Conservation (phyloP, 2,329 filamentous ascomycete species). For the Clonostachys rhizophaga region DNA sequence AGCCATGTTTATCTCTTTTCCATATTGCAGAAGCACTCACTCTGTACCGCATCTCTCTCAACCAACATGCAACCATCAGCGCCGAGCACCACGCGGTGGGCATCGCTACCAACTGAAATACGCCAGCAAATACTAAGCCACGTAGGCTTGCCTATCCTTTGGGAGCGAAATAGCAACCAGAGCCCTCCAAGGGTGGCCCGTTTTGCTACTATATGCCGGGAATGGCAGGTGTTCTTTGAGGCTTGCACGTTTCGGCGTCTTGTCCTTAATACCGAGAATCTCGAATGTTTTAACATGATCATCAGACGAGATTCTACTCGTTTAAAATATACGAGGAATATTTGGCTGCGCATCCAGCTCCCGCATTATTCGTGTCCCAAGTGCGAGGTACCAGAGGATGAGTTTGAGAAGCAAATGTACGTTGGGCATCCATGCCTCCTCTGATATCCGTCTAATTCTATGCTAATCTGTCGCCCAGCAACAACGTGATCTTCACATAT, state of each 20-base stretch:
- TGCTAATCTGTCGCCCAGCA: slow-evolving; percentile 5
- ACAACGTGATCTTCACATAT: slow-evolving; percentile 7
- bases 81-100: slow-evolving; percentile 2
- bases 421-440: slow-evolving; percentile 4
- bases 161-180: slow-evolving; percentile 1
- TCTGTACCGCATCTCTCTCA: too few species aligned
- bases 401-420: slow-evolving; percentile 5
- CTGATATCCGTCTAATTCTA: neutral
- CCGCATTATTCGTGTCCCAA: slow-evolving; percentile 5
- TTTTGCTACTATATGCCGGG: slow-evolving; percentile 5
- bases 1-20: too few species aligned
- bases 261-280: slow-evolving; percentile 6
- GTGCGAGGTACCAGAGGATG: slow-evolving; percentile 6
- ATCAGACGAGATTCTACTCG: slow-evolving; percentile 6
- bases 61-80: neutral
- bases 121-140: slow-evolving; percentile 5
- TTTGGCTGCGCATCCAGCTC: slow-evolving; percentile 8
- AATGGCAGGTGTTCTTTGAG: slow-evolving; percentile 8
- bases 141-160: slow-evolving; percentile 2
- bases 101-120: slow-evolving; percentile 5
- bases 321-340: slow-evolving; percentile 7
- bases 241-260: slow-evolving; percentile 6
- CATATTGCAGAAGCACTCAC: too few species aligned
- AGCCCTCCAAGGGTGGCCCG: slow-evolving; percentile 4
- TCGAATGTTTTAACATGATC: slow-evolving; percentile 4